These are phyloP conservation scores for Phytophthora ohioensis DNA, from an alignment of 352 stramenopile genomes.

Conservation along the genomic window DNA sequence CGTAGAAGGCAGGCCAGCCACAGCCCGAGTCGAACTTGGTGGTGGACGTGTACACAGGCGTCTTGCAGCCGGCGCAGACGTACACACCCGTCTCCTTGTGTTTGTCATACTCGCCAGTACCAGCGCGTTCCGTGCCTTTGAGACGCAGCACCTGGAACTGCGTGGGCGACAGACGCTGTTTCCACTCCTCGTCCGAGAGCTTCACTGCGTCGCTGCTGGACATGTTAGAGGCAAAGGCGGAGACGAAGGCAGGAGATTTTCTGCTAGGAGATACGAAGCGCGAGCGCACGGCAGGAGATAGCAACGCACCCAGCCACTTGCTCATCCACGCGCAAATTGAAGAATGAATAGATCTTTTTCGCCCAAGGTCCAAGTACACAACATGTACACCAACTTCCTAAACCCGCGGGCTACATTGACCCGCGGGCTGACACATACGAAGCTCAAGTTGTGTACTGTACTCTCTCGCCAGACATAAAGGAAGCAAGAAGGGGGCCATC, in stretches of 20 bases:
- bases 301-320: conserved; percentile 38
- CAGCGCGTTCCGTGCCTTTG: conserved; percentile 91
- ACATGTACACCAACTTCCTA: background rate
- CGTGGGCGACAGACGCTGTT: conserved; percentile 73
- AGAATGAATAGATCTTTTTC: conserved; percentile 13
- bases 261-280: conserved; percentile 14
- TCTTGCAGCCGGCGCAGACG: conserved; percentile 89
- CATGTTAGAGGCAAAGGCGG: conserved; percentile 50
- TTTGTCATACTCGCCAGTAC: conserved; percentile 92
- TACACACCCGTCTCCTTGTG: conserved; percentile 87
- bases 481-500: conserved; percentile 7
- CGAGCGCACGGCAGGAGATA: conserved; percentile 22
- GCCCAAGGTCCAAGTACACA: background rate
- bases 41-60: conserved; percentile 87
- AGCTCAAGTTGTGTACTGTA: background rate
- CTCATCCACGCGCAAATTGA: conserved; percentile 36
- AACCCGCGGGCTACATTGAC: background rate
- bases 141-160: conserved; percentile 91
- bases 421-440: conserved; percentile 12
- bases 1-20: conserved; percentile 92
- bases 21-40: conserved; percentile 93
- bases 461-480: background rate
- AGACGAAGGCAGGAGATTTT: background rate
- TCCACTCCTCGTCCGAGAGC: conserved; percentile 85
- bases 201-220: conserved; percentile 48